These are phyloP conservation scores for Ailanthus altissimus DNA, from an alignment of 345 rosid genomes.

Conservation along the genomic window DNA sequence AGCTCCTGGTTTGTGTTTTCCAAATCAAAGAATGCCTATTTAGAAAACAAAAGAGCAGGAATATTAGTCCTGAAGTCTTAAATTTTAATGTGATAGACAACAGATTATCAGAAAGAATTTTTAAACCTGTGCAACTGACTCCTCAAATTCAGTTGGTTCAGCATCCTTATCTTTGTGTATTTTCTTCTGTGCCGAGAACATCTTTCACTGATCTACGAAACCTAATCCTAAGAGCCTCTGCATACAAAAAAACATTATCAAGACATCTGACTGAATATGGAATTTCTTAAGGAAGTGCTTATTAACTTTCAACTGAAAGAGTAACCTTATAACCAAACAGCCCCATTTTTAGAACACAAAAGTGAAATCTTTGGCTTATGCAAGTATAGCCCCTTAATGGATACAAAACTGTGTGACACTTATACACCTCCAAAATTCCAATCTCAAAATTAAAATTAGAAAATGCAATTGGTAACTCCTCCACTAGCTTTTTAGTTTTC, in stretches of 20 bases:
- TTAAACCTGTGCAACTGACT: constrained; percentile 74
- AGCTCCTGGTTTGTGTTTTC: constrained; percentile 76
- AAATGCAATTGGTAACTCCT: background rate
- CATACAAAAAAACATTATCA: too few relatives aligned
- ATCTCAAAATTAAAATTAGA: background rate
- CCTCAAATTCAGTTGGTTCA: constrained; percentile 81
- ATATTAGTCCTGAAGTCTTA: background rate
- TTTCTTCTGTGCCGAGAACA: constrained; percentile 76
- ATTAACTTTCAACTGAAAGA: too few relatives aligned
- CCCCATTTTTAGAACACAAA: background rate
- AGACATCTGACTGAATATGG: too few relatives aligned
- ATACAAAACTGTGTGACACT: background rate
- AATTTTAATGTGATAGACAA: background rate
- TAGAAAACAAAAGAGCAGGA: background rate
- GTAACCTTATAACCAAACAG: background rate
- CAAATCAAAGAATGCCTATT: constrained; percentile 77
- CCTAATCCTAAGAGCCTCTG: too few relatives aligned
- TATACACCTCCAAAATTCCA: background rate
- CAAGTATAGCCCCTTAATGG: background rate
- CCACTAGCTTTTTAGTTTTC: background rate
- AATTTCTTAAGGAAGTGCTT: too few relatives aligned
- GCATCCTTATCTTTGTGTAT: constrained; percentile 79
- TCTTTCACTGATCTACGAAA: constrained; percentile 29
- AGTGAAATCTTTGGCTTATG: background rate
- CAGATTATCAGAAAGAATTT: background rate